Evolutionary conservation across 2,329 filamentous ascomycete genomes (phyloP), one percentile per base, ranked within the genome.

Genomic region (Rhynchosporium secalis): DNA sequence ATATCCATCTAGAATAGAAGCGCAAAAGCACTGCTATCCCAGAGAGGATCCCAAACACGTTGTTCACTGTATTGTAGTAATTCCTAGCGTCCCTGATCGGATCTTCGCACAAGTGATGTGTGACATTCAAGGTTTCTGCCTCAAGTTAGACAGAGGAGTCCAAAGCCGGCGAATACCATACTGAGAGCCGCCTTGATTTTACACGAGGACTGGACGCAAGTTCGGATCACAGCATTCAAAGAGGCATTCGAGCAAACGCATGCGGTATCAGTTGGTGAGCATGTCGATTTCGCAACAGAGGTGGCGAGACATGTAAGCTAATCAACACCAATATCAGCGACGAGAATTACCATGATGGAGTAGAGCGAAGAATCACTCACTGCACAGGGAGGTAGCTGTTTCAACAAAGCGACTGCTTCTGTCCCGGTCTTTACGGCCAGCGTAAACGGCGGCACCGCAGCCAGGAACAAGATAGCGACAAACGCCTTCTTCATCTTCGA

Each of bases 211-310:
- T 26, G 31, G 28, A 54, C 49, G 20, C 49, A 54, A 54, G 20
- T 9, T 4, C 33, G 38, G 9, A 54, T 15, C 8, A 36, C 49
- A 26, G 33, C 49, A 40, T 54, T 54, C 9, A 54, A 15, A 40
- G 33, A n/a, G 33, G 28, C 49, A 20, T 54, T 54, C 28, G 49
- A 12, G 26, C 49, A 54, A 20, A 54, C 49, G 33, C 49, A 54
- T 20, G 49, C 49, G 26, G 49, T 54, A 54, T 54, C 49, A 54
- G 49, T 54, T 9, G 49, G 49, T 8, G 49, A n/a, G 38, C 49
- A 54, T 54, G 36, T 54, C n/a, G 49, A 54, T 5, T 54, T 41
- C 7, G 49, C 49, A 54, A 54, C 49, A n/a, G 49, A 40, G 49
- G n/a, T 54, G 4, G 36, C 33, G 12, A 54, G 33, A 54, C 49